phyloP scores from a whole-genome alignment of 192 early-diverging fungal genomes.

The Coemansia sp. region DNA sequence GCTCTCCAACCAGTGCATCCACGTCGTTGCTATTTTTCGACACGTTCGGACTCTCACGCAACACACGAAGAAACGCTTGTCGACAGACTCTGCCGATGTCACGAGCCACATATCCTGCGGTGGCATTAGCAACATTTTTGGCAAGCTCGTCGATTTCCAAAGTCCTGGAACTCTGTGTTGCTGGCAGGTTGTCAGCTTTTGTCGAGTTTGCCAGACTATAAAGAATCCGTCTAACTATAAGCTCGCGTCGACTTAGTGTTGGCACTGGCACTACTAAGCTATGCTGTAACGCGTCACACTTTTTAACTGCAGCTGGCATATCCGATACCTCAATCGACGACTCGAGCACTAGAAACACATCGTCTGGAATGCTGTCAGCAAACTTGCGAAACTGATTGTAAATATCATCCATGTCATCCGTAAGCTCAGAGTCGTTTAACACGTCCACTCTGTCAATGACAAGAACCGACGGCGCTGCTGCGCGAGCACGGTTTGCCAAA shows the following conservation, averaged over 20 bases:
- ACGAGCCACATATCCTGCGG: constrained; percentile 48
- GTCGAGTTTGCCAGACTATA: neutral
- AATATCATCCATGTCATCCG: constrained; percentile 14
- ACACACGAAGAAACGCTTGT: constrained; percentile 29
- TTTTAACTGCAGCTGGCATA: constrained; percentile 22
- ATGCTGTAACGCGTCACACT: constrained; percentile 25
- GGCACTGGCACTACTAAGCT: constrained; percentile 14
- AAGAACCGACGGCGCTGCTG: constrained; percentile 28
- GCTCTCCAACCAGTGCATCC: neutral
- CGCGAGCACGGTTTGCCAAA: constrained; percentile 12
- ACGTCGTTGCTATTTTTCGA: neutral
- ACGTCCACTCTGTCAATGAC: constrained; percentile 24
- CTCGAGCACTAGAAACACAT: constrained; percentile 40
- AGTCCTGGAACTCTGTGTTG: too few species aligned
- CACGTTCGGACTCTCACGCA: constrained; percentile 4
- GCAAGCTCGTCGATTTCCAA: constrained; percentile 3
- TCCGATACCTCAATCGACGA: constrained; percentile 13
- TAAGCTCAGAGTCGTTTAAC: constrained; percentile 22
- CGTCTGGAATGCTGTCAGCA: constrained; percentile 13
- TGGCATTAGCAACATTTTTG: constrained; percentile 27
- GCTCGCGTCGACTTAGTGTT: constrained; percentile 18
- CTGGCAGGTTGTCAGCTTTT: too few species aligned
- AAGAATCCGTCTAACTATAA: constrained; percentile 13
- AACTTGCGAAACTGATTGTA: constrained; percentile 21
- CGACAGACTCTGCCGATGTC: constrained; percentile 35